Conservation (phyloP, 2,329 filamentous ascomycete genomes). For the Corynespora cassiicola region DNA sequence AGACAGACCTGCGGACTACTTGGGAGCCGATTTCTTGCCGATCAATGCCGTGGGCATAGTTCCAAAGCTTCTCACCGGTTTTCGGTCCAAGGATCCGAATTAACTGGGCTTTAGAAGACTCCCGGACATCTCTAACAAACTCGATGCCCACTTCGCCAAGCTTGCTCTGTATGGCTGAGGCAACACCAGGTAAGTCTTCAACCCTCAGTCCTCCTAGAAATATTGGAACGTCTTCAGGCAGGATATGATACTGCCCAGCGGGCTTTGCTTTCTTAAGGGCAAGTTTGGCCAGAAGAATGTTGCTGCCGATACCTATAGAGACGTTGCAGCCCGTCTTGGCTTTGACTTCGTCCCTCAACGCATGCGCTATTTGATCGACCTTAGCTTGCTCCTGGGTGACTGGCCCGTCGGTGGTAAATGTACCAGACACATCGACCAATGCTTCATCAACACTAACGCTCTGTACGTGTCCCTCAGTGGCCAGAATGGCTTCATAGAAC, state of each 20-base stretch:
- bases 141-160: constrained; percentile 86
- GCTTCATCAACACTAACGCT: constrained; percentile 98
- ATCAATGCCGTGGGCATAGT: constrained; percentile 90
- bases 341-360: constrained; percentile 74
- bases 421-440: constrained; percentile 81
- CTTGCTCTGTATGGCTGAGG: constrained; percentile 84
- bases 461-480: constrained; percentile 82
- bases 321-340: constrained; percentile 82
- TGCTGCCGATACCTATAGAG: constrained; percentile 89
- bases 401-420: constrained; percentile 69
- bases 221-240: constrained; percentile 77
- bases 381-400: constrained; percentile 80
- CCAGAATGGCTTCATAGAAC: constrained; percentile 86
- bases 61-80: constrained; percentile 88
- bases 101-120: constrained; percentile 77
- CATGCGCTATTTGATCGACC: constrained; percentile 73
- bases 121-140: constrained; percentile 81
- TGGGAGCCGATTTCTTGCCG: constrained; percentile 84
- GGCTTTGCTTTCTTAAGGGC: constrained; percentile 92
- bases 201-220: constrained; percentile 81
- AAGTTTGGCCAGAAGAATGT: constrained; percentile 89
- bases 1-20: constrained; percentile 88
- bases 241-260: constrained; percentile 88
- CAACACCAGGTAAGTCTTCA: constrained; percentile 87
- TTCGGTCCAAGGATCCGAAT: constrained; percentile 81